These are phyloP conservation scores for Penicillium sp. DNA, from an alignment of 2,329 filamentous ascomycete species.

Conservation along the genomic window DNA sequence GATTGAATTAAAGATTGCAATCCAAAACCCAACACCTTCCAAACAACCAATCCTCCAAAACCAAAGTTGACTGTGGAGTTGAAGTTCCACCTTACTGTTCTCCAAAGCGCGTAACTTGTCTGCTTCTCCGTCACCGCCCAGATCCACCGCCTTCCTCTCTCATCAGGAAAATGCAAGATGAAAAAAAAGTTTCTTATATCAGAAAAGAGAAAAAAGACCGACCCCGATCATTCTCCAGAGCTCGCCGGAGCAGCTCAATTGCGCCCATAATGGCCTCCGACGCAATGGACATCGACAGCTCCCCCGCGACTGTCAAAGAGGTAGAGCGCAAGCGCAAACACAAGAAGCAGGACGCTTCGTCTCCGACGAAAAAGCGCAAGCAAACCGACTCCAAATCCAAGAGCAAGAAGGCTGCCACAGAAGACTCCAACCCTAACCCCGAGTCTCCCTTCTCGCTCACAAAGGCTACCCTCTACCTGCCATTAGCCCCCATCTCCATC, in stretches of 20 bases:
- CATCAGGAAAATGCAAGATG: conserved; percentile 21
- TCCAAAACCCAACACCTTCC: neutral
- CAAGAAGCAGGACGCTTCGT: conserved; percentile 46
- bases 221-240: conserved; percentile 11
- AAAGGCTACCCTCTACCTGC: conserved; percentile 71
- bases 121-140: conserved; percentile 25
- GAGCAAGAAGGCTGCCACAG: conserved; percentile 29
- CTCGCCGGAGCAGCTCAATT: conserved; percentile 24
- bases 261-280: conserved; percentile 37
- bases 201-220: conserved; percentile 14
- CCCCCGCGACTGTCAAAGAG: conserved; percentile 18
- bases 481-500: conserved; percentile 57
- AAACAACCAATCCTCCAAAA: neutral
- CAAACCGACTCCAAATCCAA: conserved; percentile 13
- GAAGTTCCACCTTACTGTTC: neutral
- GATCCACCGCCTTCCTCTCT: conserved; percentile 26
- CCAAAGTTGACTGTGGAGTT: neutral
- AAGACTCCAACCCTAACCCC: conserved; percentile 27
- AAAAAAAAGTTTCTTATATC: conserved; percentile 32
- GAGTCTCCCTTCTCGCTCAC: conserved; percentile 73
- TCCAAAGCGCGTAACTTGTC: conserved; percentile 1
- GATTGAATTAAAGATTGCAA: neutral
- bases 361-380: conserved; percentile 47
- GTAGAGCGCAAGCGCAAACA: conserved; percentile 44
- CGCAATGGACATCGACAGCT: conserved; percentile 41